A percentile compares a stretch with the other conserved stretches of the same genome.
phyloP scores from a whole-genome alignment of 1,284 basidiomycete genomes.

The Takashimella tepidaria region DNA sequence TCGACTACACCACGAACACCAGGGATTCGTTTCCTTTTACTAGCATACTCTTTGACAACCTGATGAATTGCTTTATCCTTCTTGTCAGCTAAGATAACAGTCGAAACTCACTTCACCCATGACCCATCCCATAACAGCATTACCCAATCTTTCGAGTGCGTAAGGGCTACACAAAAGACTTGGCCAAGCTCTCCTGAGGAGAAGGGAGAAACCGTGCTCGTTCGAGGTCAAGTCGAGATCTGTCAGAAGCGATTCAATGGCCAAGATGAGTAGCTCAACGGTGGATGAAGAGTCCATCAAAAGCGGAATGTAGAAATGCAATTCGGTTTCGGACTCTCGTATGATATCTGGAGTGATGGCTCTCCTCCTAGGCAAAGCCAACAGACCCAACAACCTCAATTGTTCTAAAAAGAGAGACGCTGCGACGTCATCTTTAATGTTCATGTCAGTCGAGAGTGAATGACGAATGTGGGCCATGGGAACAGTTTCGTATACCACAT shows the following conservation, averaged over 20 bases:
- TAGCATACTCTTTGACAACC: conserved; percentile 34
- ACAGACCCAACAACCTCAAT: conserved; percentile 59
- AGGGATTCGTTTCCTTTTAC: conserved; percentile 50
- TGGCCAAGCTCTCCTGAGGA: conserved; percentile 64
- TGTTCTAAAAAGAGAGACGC: conserved; percentile 58
- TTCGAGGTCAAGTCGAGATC: conserved; percentile 67
- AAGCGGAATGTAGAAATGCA: conserved; percentile 59
- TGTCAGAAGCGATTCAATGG: conserved; percentile 64
- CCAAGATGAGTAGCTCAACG: conserved; percentile 64
- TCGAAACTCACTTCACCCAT: conserved; percentile 56
- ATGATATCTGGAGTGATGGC: background rate
- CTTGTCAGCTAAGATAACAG: conserved; percentile 29
- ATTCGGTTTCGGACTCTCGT: background rate
- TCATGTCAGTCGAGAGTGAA: conserved; percentile 59
- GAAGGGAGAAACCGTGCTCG: conserved; percentile 63
- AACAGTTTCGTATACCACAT: conserved; percentile 58
- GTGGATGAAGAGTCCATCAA: conserved; percentile 64
- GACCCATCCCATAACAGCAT: conserved; percentile 50
- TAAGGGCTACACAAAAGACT: conserved; percentile 65
- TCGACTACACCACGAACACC: conserved; percentile 60
- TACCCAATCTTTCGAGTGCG: conserved; percentile 48
- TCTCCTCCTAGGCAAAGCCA: conserved; percentile 36
- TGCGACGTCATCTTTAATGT: conserved; percentile 54
- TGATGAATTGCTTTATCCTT: conserved; percentile 33
- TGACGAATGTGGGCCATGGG: conserved; percentile 58